A percentile compares a stretch with the other conserved stretches of the same genome.
Evolutionary conservation across 768 basidiomycete genomes (phyloP).

Genomic region (Mycena floridula): DNA sequence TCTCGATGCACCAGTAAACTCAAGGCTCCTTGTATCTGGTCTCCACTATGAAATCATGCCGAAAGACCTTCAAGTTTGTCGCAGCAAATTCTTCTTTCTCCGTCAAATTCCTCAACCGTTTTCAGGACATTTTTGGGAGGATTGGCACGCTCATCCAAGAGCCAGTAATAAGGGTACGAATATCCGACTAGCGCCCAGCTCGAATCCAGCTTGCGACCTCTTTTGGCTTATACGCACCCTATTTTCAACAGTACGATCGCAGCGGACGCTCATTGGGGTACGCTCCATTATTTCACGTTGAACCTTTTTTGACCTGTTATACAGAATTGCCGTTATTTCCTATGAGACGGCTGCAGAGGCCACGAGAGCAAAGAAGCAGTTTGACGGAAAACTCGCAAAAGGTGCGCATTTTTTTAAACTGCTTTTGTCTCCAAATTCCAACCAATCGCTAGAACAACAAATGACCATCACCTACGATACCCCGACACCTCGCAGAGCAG

Average conservation of each 20-base stretch:
- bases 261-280: slow-evolving; percentile 90
- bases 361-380: slow-evolving; percentile 75
- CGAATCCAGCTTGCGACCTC: slow-evolving; percentile 52
- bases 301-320: too few species aligned
- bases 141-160: slow-evolving; percentile 90
- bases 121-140: slow-evolving; percentile 82
- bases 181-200: slow-evolving; percentile 43
- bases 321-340: slow-evolving; percentile 69
- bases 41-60: slow-evolving; percentile 89
- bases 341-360: slow-evolving; percentile 80
- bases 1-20: slow-evolving; percentile 26
- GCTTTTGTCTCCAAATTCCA: neutral
- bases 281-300: too few species aligned
- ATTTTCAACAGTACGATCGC: slow-evolving; percentile 83
- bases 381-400: slow-evolving; percentile 83
- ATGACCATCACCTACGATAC: slow-evolving; percentile 67
- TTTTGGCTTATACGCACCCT: slow-evolving; percentile 29
- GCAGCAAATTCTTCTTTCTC: slow-evolving; percentile 1
- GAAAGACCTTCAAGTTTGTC: slow-evolving; percentile 73
- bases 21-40: slow-evolving; percentile 75
- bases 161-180: slow-evolving; percentile 93
- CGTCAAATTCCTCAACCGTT: too few species aligned
- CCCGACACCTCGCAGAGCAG: slow-evolving; percentile 42
- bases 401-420: slow-evolving; percentile 36
- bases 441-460: slow-evolving; percentile 52